Conservation (phyloP, 768 basidiomycete species). For the Termitomyces sp. region DNA sequence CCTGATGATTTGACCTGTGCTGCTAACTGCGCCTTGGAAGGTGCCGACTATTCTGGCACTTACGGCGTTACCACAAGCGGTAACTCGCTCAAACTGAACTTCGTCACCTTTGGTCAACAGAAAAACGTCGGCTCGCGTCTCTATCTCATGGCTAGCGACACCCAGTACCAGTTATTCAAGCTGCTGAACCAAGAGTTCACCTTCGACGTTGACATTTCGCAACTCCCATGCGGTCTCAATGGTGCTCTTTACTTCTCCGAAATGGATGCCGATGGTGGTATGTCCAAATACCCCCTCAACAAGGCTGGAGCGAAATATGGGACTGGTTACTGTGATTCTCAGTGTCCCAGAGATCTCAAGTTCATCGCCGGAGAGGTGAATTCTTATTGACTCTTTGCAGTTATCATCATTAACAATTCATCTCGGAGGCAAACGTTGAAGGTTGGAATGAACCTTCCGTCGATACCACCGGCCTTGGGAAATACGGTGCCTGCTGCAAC, state of each 20-base stretch:
- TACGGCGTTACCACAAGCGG: constrained; percentile 49
- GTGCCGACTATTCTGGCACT: constrained; percentile 42
- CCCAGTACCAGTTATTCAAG: constrained; percentile 28
- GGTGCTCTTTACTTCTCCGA: constrained; percentile 24
- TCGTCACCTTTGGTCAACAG: constrained; percentile 31
- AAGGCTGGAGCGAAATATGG: constrained; percentile 52
- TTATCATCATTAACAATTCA: neutral
- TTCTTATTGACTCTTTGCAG: neutral
- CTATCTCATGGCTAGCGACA: constrained; percentile 44
- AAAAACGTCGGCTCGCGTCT: constrained; percentile 37
- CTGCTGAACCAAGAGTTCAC: constrained; percentile 7
- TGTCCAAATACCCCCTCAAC: constrained; percentile 40
- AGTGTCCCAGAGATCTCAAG: constrained; percentile 58
- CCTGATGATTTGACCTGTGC: constrained; percentile 38
- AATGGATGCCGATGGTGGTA: constrained; percentile 57
- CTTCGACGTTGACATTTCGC: constrained; percentile 35
- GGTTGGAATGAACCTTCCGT: constrained; percentile 16
- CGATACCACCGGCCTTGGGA: constrained; percentile 40
- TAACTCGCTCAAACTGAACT: constrained; percentile 40
- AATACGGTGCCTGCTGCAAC: constrained; percentile 45
- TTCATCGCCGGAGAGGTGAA: constrained; percentile 54
- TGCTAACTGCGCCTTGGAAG: constrained; percentile 22
- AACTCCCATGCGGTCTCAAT: constrained; percentile 55
- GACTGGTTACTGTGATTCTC: constrained; percentile 61
- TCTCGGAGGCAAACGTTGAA: neutral